phyloP scores from a whole-genome alignment of 306 rosid genomes.

The Oxytropis ochrocephala region DNA sequence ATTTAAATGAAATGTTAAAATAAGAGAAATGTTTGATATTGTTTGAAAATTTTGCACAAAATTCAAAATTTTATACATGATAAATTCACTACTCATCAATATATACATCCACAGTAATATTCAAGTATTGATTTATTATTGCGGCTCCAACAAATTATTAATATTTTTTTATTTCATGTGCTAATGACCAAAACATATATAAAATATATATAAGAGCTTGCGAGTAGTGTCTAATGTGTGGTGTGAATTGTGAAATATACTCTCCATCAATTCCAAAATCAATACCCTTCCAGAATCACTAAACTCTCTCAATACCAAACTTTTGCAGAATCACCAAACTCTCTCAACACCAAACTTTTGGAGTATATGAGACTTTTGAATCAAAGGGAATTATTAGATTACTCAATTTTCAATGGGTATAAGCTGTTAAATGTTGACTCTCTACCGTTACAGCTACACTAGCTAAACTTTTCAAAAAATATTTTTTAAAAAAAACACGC shows the following conservation, averaged over 20 bases:
- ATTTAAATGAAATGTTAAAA: too few species aligned
- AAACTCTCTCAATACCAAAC: conserved; percentile 15
- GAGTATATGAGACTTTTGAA: not conserved
- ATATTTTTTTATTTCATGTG: too few species aligned
- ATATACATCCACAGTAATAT: too few species aligned
- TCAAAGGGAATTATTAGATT: conserved; percentile 4
- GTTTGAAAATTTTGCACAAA: not conserved
- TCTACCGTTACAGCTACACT: not conserved
- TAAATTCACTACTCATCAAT: too few species aligned
- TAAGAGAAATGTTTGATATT: too few species aligned
- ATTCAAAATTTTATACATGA: not conserved
- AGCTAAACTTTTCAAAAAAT: not conserved
- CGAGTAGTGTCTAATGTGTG: too few species aligned
- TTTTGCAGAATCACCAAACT: conserved; percentile 1
- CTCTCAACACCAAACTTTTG: conserved; percentile 11
- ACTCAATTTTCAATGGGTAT: not conserved
- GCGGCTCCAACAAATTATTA: too few species aligned
- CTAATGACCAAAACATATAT: too few species aligned
- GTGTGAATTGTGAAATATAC: conserved; percentile 1
- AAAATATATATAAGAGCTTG: too few species aligned
- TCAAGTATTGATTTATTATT: too few species aligned
- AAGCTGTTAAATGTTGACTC: not conserved
- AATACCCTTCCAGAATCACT: not conserved
- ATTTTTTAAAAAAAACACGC: too few species aligned
- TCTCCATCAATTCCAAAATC: not conserved